Evolutionary conservation across 2,329 filamentous ascomycete species (phyloP).

Genomic region (Verticillium nubilum): DNA sequence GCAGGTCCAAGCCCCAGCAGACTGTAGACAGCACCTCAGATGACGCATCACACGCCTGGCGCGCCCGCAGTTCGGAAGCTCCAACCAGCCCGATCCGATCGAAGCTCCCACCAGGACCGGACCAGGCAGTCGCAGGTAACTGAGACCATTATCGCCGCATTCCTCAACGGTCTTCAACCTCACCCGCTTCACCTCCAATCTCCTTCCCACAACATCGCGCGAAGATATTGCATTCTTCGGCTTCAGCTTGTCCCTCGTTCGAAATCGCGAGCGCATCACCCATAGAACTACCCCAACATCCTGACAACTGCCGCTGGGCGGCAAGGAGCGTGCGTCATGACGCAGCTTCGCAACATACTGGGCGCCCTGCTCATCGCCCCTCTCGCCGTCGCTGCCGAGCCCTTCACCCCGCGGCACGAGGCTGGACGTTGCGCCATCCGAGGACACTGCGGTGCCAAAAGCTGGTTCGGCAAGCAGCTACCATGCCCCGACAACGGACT

Average conservation of each 20-base stretch:
- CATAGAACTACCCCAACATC: neutral
- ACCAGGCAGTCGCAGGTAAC: neutral
- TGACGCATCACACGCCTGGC: neutral
- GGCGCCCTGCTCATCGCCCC: slow-evolving; percentile 20
- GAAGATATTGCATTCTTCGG: neutral
- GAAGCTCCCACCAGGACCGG: neutral
- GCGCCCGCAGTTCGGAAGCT: neutral
- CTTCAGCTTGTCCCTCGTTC: neutral
- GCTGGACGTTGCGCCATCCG: slow-evolving; percentile 84
- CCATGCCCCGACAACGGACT: slow-evolving; percentile 89
- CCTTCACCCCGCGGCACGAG: slow-evolving; percentile 64
- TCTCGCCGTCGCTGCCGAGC: slow-evolving; percentile 19
- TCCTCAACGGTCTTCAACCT: neutral
- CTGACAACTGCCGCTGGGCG: neutral
- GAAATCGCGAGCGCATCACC: neutral
- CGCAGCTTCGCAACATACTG: slow-evolving; percentile 15
- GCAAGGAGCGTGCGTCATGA: slow-evolving; percentile 2
- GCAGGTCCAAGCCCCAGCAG: too few species aligned
- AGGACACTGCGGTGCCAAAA: slow-evolving; percentile 85
- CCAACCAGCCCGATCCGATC: neutral
- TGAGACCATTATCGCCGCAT: neutral
- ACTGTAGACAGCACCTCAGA: neutral
- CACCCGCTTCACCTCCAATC: neutral
- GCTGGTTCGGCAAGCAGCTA: slow-evolving; percentile 82
- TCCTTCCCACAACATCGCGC: neutral